Conservation (phyloP, 768 basidiomycete species). For the Boletus rufocinnamomeus region DNA sequence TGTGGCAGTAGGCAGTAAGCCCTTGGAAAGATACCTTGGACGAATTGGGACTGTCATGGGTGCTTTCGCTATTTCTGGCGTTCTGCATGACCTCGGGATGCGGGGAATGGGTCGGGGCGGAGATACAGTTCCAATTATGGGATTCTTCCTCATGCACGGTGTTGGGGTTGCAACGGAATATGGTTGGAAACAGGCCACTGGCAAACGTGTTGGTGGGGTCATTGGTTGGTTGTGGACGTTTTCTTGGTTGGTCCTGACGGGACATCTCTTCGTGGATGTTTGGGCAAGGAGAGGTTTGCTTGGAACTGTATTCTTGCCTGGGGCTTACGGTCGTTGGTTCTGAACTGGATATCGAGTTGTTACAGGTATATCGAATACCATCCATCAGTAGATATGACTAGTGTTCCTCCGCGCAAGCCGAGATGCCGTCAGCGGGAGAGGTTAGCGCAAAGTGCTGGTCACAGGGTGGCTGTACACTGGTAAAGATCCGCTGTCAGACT, state of each 20-base stretch:
- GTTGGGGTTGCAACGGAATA: conserved; percentile 53
- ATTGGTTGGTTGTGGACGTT: conserved; percentile 54
- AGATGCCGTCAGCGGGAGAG: too few relatives aligned
- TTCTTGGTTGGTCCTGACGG: conserved; percentile 51
- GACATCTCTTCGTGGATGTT: conserved; percentile 48
- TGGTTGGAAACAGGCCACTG: conserved; percentile 45
- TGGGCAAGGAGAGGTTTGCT: conserved; percentile 30
- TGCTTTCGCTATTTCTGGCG: conserved; percentile 58
- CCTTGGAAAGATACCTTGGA: conserved; percentile 46
- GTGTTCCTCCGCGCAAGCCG: too few relatives aligned
- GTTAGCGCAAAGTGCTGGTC: neutral
- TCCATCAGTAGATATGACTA: too few relatives aligned
- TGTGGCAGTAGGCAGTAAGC: conserved; percentile 49
- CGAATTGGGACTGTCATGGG: conserved; percentile 53
- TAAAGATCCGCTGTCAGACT: neutral
- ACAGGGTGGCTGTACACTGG: conserved; percentile 17
- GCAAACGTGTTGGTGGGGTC: conserved; percentile 48
- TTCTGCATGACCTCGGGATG: conserved; percentile 57
- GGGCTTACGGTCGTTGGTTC: conserved; percentile 23
- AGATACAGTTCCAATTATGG: conserved; percentile 44
- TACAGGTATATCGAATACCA: too few relatives aligned
- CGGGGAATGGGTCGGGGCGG: conserved; percentile 59
- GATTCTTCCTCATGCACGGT: conserved; percentile 61
- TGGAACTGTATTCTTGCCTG: conserved; percentile 14
- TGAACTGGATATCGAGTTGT: conserved; percentile 12